Evolutionary conservation across 2,329 filamentous ascomycete species (phyloP), one percentile per base, ranked within the genome.

Genomic region (Talaromyces sp.): DNA sequence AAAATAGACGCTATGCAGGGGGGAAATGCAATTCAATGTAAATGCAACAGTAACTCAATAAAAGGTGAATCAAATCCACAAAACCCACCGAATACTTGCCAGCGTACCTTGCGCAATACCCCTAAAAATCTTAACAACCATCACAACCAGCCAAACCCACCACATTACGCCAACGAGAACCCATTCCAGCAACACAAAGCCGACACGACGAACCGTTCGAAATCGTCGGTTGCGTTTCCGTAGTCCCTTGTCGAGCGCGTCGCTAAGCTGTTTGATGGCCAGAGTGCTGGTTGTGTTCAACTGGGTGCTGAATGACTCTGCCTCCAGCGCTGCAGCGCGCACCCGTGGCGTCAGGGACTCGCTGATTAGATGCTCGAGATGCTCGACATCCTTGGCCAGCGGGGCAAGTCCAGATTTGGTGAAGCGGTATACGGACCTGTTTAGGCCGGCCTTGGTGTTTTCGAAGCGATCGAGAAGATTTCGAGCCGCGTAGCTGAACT

Each of bases 101-200:
- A 86, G 78, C 0, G 85, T 70, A 2, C 87, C 87, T 53, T 83
- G 83, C 52, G 88, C 83, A 1, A 89, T 68, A 10, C 87, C 87
- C 63, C 87, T 79, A 40, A 90, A 77, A 14, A 90, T 75, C 63
- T 91, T 85, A 57, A 89, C 80, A 28, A 94, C 81, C 73, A 92
- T 90, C 28, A 97, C 93, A 36, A 96, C 81, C 63, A 96, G 86
- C 92, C 94, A 98, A 16, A 96, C 88, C 76, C 89, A 92, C 92
- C 95, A 97, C 87, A 98, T 91, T 68, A 96, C 85, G 4, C 90
- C 90, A 44, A 98, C 87, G 18, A 98, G 83, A 56, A 87, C 79
- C 92, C 92, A 97, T 79, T 98, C 94, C 16, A 97, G 85, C 23
- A 89, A 77, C 60, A 92, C 86, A 84, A 92, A 98, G 14, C 91